A percentile compares a stretch with the other conserved stretches of the same genome.
These are phyloP conservation scores for Jaltomata sinuosa DNA, from an alignment of 257 asterid species.

Conservation along the genomic window DNA sequence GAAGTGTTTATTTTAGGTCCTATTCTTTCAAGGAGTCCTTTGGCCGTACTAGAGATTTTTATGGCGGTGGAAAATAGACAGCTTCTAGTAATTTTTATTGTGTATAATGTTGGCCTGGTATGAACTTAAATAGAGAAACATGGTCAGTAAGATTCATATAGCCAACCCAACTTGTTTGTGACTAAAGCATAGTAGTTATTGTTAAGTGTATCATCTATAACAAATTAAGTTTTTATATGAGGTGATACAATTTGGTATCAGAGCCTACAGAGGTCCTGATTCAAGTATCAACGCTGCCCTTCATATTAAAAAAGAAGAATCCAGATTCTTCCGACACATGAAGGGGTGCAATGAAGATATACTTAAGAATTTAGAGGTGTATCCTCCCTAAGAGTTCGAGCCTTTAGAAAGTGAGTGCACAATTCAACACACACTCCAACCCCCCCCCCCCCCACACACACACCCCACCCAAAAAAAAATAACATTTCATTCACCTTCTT, in stretches of 20 bases:
- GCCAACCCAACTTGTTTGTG: neutral
- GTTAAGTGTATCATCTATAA: neutral
- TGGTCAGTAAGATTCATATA: neutral
- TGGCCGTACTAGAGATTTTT: neutral
- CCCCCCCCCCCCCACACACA: neutral
- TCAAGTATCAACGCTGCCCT: neutral
- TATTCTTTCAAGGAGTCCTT: neutral
- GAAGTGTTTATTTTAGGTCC: neutral
- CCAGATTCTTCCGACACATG: neutral
- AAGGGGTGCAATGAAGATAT: neutral
- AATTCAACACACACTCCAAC: neutral
- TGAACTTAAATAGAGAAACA: neutral
- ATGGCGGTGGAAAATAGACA: neutral
- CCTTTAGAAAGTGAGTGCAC: neutral
- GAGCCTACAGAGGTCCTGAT: neutral
- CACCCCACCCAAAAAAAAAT: neutral
- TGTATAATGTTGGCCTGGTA: neutral
- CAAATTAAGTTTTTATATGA: neutral
- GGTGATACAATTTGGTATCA: neutral
- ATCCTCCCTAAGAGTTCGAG: neutral
- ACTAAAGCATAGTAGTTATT: neutral
- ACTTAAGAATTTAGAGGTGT: neutral
- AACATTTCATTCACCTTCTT: neutral
- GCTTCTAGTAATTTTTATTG: neutral
- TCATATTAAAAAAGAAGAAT: neutral